phyloP scores from a whole-genome alignment of 2,329 filamentous ascomycete species.

The Raffaelea arxii region DNA sequence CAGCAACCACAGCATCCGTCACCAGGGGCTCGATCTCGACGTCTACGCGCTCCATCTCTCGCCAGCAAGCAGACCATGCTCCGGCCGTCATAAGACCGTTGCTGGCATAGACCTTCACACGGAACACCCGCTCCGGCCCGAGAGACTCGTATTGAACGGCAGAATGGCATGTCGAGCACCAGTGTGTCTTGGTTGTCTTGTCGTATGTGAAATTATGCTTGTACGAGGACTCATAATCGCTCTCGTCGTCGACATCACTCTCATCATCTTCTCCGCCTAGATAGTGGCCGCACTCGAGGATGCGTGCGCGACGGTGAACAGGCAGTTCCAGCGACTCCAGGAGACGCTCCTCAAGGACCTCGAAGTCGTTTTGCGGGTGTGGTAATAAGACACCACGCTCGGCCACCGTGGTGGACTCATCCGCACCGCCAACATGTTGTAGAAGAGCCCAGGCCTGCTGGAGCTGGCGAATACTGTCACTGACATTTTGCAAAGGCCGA shows the following conservation, averaged over 20 bases:
- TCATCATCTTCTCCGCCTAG: slow-evolving; percentile 49
- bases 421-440: slow-evolving; percentile 51
- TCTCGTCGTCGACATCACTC: slow-evolving; percentile 32
- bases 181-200: slow-evolving; percentile 34
- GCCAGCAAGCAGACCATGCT: slow-evolving; percentile 90
- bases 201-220: slow-evolving; percentile 33
- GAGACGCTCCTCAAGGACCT: slow-evolving; percentile 67
- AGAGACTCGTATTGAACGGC: slow-evolving; percentile 47
- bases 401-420: slow-evolving; percentile 64
- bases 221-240: slow-evolving; percentile 29
- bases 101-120: slow-evolving; percentile 83
- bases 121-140: slow-evolving; percentile 51
- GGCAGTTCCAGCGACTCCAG: slow-evolving; percentile 66
- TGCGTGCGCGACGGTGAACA: slow-evolving; percentile 51
- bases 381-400: slow-evolving; percentile 65
- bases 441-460: slow-evolving; percentile 57
- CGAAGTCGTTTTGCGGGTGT: slow-evolving; percentile 72
- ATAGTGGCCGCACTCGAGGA: slow-evolving; percentile 70
- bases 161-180: slow-evolving; percentile 46
- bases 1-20: slow-evolving; percentile 42
- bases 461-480: too few species aligned
- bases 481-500: too few species aligned
- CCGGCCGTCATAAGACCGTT: slow-evolving; percentile 89
- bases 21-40: slow-evolving; percentile 78
- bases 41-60: slow-evolving; percentile 97